phyloP scores from a whole-genome alignment of 1,284 basidiomycete species.

The Ganoderma leucocontextum region DNA sequence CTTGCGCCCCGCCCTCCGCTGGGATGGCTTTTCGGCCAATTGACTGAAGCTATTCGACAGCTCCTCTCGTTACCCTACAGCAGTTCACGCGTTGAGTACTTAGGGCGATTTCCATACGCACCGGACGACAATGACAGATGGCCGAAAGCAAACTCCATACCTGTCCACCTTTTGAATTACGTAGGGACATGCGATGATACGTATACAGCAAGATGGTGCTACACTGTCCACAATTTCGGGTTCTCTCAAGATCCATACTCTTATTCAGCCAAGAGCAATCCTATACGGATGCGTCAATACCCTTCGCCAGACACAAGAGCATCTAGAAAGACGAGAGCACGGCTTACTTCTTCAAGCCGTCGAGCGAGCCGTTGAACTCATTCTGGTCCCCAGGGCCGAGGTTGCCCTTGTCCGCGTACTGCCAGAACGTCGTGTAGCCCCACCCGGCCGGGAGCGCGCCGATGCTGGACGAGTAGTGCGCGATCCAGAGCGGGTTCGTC shows the following conservation, averaged over 20 bases:
- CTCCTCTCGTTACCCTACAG: too few species aligned
- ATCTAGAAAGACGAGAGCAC: background rate
- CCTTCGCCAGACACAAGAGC: background rate
- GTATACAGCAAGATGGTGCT: background rate
- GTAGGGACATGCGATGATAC: background rate
- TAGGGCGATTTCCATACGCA: background rate
- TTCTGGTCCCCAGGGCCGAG: slow-evolving; percentile 65
- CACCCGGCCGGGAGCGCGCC: slow-evolving; percentile 67
- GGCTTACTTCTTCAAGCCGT: slow-evolving; percentile 43
- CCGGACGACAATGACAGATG: background rate
- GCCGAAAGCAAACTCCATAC: background rate
- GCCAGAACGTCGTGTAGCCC: slow-evolving; percentile 45
- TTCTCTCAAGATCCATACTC: background rate
- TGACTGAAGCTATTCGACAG: too few species aligned
- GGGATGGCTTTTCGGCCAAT: too few species aligned
- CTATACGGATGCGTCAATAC: background rate
- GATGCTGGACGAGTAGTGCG: slow-evolving; percentile 56
- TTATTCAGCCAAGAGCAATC: background rate
- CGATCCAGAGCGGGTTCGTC: slow-evolving; percentile 68
- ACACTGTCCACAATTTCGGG: background rate
- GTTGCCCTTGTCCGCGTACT: slow-evolving; percentile 59
- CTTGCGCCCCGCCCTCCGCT: too few species aligned
- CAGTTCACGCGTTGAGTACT: too few species aligned
- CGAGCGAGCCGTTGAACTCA: slow-evolving; percentile 56
- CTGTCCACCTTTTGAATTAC: too few species aligned